Evolutionary conservation across 257 asterid genomes (phyloP), one percentile per base, ranked within the genome.

Genomic region (Knoxia roxburghii): DNA sequence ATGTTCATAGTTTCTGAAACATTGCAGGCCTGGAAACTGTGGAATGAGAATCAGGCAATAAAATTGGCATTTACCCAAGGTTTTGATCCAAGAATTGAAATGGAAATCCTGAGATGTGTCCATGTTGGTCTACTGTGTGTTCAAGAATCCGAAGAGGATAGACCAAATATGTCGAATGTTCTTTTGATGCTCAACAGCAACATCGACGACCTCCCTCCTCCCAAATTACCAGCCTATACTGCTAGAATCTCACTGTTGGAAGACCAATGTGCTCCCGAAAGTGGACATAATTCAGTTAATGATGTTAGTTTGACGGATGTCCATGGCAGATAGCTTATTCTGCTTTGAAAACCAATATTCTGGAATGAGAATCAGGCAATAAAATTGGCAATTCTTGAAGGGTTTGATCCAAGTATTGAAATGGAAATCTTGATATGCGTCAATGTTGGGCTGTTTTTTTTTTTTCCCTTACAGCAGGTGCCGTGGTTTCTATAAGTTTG

Each of bases 91-190:
- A 50, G 67, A 15, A 17, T 72, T 21, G 62, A 6, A 18, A 52
- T 39, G 50, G 82, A 89, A 73, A 72, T 82, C 35, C 8, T 70
- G 73, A 73, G 90, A 73, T 87, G 81, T 71, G 64, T 87, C 11
- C 90, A 87, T 30, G 86, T 82, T 1, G 90, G 90, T 24, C 48
- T 89, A 43, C 69, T 89, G 75, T 87, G 95, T 8, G 90, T 87
- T 43, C 93, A 89, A 80, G 89, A 86, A 69, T 71, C 65, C 61
- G 82, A 83, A 23, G 73, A 32, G 6, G 86, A 84, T 39, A 75
- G 95, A 77, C 96, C 91, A 21, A 75, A 75, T 17, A 61, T 81
- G 15, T 73, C 86, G 8, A 15, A 67, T 27, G 80, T 83, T 29
- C 76, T 89, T 6, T 81, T 87, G 4, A 83, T 86, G 88, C 72